Evolutionary conservation across 176 grass and related monocot genomes (phyloP).

Genomic region (sorghum (Sorghum bicolor)): DNA sequence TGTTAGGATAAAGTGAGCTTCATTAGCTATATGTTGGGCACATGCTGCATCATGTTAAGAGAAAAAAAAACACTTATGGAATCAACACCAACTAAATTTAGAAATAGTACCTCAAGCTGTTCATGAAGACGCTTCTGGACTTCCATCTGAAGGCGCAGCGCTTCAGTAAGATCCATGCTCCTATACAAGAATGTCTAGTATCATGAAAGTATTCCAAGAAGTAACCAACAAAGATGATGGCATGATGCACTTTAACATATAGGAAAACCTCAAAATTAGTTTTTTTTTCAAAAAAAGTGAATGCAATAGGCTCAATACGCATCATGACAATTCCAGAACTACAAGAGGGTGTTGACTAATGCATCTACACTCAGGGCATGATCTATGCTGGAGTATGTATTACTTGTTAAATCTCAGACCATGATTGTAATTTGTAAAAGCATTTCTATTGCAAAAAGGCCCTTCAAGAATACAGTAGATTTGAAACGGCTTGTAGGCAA

Average conservation of each 20-base stretch:
- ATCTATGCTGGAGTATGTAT: constrained; percentile 1
- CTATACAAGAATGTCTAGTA: constrained; percentile 45
- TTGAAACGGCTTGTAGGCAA: background rate
- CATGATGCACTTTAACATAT: background rate
- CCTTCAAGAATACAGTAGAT: background rate
- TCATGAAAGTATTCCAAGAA: background rate
- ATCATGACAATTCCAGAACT: background rate
- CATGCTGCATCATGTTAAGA: background rate
- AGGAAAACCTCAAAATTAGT: constrained; percentile 7
- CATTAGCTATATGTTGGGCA: background rate
- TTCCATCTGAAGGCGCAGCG: constrained; percentile 92
- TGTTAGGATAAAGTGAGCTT: constrained; percentile 28
- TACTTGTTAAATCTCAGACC: background rate
- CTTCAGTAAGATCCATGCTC: constrained; percentile 91
- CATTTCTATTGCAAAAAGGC: background rate
- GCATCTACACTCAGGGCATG: constrained; percentile 2
- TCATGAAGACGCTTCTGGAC: constrained; percentile 96
- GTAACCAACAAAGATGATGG: background rate
- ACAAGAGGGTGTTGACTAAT: constrained; percentile 23
- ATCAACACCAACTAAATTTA: background rate
- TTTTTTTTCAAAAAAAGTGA: background rate
- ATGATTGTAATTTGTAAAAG: background rate
- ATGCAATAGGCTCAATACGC: background rate
- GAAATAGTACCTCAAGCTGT: constrained; percentile 79
- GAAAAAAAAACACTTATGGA: background rate